Base-by-base conservation (phyloP, 2,329 filamentous ascomycete genomes). In the Meredithiella fracta region DNA sequence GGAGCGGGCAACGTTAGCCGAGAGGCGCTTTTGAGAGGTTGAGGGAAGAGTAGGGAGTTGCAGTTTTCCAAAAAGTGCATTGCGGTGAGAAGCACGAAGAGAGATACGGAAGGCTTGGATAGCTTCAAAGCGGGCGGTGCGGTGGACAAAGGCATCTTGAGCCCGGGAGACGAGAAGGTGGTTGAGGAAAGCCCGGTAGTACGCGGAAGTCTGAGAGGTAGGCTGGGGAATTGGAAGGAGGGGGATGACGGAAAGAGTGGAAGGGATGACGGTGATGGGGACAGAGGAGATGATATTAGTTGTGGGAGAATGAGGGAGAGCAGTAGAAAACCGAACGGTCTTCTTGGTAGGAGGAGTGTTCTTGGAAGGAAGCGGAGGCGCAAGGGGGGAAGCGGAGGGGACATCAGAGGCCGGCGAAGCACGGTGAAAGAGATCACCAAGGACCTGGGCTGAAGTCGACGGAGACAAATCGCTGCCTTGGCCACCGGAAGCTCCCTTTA, bases 111-210 rank as follows among this genome's bases (percentile, higher is more conserved):
- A 80, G 26, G 88, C 80, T 66, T 96, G 91, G 51, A 96, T 75
- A 23, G 88, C 87, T 66, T 97, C 91, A 59, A 91, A 94, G 51
- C 92, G 84, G 23, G 86, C 78, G 57, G 87, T 80, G 44, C 87
- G 84, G 67, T 94, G 86, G 55, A 94, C 78, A 65, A 95, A 95
- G 8, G 83, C 81, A 67, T 97, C 92, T 17, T 75, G 72, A 54
- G 75, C 73, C 57, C 79, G 80, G 14, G 79, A 80, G 31, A 79
- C 78, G 58, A 85, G 76, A 49, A 82, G 72, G 61, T 86, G 77
- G 64, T 84, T 81, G 62, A 88, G 82, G 67, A 95, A 96, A 8
- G 88, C 88, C 59, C 86, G 83, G 70, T 89, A 91, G 68, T 95
- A 96, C 3, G 90, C 85, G 2, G 84, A 83, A 64, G 73, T 57